Percentiles rank a stretch among this genome's conserved stretches.
Evolutionary conservation across 2,329 filamentous ascomycete genomes (phyloP).

Genomic region (Diaporthe capsici): DNA sequence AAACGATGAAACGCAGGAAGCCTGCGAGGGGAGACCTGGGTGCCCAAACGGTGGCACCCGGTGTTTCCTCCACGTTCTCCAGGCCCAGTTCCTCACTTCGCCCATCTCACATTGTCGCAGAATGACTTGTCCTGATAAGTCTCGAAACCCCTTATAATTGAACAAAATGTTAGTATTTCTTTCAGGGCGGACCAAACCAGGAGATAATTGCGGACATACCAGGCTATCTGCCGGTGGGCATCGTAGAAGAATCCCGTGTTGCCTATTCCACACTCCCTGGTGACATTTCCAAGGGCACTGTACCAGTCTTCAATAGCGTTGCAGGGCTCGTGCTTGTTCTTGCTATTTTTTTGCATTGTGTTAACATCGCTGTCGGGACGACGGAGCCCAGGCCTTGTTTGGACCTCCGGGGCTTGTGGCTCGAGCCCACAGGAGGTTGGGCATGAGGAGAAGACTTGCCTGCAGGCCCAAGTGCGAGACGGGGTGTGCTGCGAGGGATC

Average conservation of each 20-base stretch:
- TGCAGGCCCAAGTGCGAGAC: conserved; percentile 18
- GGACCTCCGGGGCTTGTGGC: no score
- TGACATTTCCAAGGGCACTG: conserved; percentile 19
- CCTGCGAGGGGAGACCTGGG: neutral
- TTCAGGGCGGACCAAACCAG: no score
- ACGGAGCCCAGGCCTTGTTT: neutral
- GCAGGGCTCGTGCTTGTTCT: neutral
- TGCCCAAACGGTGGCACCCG: no score
- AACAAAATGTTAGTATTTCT: neutral
- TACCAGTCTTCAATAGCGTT: conserved; percentile 3
- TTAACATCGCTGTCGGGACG: neutral
- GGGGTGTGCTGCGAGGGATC: neutral
- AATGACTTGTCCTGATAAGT: neutral
- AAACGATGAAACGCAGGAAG: no score
- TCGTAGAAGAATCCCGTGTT: conserved; percentile 19
- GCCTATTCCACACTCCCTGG: neutral
- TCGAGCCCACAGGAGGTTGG: neutral
- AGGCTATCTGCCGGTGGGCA: conserved; percentile 16
- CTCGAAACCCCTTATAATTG: neutral
- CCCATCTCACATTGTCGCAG: neutral
- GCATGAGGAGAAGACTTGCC: neutral
- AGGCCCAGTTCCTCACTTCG: neutral
- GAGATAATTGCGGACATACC: neutral
- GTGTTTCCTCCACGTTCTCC: neutral
- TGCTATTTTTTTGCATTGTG: neutral